Conservation (phyloP, 192 early-diverging fungal genomes). For the Entomortierella lignicola region DNA sequence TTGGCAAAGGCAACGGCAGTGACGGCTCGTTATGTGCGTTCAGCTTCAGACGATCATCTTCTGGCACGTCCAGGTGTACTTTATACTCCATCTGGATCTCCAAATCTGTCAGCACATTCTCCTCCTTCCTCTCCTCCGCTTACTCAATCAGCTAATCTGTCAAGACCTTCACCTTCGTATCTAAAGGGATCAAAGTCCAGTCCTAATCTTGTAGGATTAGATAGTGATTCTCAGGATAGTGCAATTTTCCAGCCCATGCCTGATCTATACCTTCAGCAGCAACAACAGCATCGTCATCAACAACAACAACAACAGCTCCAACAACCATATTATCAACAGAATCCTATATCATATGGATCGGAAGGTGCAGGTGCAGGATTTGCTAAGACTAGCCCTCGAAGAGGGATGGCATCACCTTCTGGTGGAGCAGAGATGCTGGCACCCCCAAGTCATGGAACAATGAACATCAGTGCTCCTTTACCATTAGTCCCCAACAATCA, state of each 20-base stretch:
- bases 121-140: neutral
- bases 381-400: constrained; percentile 24
- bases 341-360: neutral
- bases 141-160: neutral
- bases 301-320: no score
- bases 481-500: constrained; percentile 7
- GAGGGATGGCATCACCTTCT: neutral
- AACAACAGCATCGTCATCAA: constrained; percentile 4
- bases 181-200: constrained; percentile 36
- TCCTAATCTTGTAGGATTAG: constrained; percentile 15
- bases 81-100: neutral
- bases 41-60: neutral
- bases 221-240: neutral
- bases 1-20: no score
- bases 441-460: neutral
- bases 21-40: neutral
- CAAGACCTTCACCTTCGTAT: constrained; percentile 21
- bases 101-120: neutral
- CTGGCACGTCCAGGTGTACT: neutral
- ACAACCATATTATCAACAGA: constrained; percentile 3
- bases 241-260: neutral
- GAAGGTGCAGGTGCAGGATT: constrained; percentile 6
- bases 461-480: constrained; percentile 35
- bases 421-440: neutral
- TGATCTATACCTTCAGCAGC: constrained; percentile 10